A percentile compares a stretch with the other conserved stretches of the same genome.
phyloP scores from a whole-genome alignment of 2,329 filamentous ascomycete genomes.

The Xylariaceae sp. region DNA sequence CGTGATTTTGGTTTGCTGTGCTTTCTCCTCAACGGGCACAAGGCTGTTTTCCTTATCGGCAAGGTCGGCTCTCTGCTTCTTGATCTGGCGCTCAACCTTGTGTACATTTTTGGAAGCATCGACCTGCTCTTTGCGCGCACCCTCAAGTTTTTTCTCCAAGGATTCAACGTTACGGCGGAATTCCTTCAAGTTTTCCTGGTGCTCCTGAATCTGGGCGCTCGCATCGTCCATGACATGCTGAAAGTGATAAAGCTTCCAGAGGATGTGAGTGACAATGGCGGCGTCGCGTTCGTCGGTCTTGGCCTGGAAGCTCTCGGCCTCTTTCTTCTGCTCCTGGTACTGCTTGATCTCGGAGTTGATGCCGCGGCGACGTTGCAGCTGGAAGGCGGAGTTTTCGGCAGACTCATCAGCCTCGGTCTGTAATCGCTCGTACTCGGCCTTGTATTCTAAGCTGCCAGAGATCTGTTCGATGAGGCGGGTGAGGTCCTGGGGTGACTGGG shows the following conservation, averaged over 20 bases:
- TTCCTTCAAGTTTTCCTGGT: slow-evolving; percentile 93
- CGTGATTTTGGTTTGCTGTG: slow-evolving; percentile 70
- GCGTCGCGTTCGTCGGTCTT: slow-evolving; percentile 89
- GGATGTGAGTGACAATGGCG: slow-evolving; percentile 85
- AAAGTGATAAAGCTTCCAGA: slow-evolving; percentile 97
- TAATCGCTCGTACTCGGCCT: slow-evolving; percentile 87
- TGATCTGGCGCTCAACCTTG: slow-evolving; percentile 82
- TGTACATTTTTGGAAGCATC: slow-evolving; percentile 70
- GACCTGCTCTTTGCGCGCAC: slow-evolving; percentile 78
- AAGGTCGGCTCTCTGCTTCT: slow-evolving; percentile 78
- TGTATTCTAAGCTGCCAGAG: slow-evolving; percentile 91
- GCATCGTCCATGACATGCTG: slow-evolving; percentile 92
- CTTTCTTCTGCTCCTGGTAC: slow-evolving; percentile 93
- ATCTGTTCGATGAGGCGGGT: slow-evolving; percentile 96
- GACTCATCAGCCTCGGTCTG: slow-evolving; percentile 83
- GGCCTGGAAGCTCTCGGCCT: slow-evolving; percentile 87
- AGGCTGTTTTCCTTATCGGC: slow-evolving; percentile 82
- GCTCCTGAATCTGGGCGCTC: slow-evolving; percentile 81
- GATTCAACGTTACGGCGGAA: slow-evolving; percentile 82
- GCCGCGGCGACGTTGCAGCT: slow-evolving; percentile 81
- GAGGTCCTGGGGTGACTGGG: slow-evolving; percentile 88
- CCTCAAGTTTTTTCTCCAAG: slow-evolving; percentile 75
- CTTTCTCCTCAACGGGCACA: slow-evolving; percentile 88
- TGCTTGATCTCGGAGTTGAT: slow-evolving; percentile 98
- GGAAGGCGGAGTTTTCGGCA: slow-evolving; percentile 81